Conservation (phyloP, 2,329 filamentous ascomycete species). For the Aspergillus phoenicis region DNA sequence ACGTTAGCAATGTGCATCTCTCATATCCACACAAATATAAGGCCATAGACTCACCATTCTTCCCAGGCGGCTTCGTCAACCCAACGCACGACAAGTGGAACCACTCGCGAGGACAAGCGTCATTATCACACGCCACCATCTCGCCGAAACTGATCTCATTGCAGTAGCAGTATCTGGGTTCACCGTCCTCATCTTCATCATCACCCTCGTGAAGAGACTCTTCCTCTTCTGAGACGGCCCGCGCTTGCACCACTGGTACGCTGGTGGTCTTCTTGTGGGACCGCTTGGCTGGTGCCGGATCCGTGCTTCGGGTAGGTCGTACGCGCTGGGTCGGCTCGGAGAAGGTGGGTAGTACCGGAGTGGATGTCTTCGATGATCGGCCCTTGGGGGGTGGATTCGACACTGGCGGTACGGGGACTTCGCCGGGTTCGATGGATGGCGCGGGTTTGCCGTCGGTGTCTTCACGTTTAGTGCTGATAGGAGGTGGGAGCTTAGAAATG, state of each 20-base stretch:
- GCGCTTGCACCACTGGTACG: slow-evolving; percentile 27
- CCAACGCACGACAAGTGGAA: slow-evolving; percentile 83
- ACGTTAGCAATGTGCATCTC: slow-evolving; percentile 22
- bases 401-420: slow-evolving; percentile 21
- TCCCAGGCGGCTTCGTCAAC: slow-evolving; percentile 74
- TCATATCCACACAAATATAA: background rate
- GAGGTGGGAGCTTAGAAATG: slow-evolving; percentile 20
- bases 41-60: slow-evolving; percentile 63
- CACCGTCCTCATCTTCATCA: slow-evolving; percentile 67
- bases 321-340: slow-evolving; percentile 37
- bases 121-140: slow-evolving; percentile 80
- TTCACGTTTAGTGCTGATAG: slow-evolving; percentile 37
- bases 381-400: slow-evolving; percentile 32
- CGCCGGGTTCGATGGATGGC: slow-evolving; percentile 41
- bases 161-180: slow-evolving; percentile 78
- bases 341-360: slow-evolving; percentile 42
- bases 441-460: slow-evolving; percentile 36
- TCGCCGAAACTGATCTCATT: slow-evolving; percentile 79
- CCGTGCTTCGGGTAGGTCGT: slow-evolving; percentile 40
- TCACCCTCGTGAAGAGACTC: slow-evolving; percentile 54
- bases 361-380: slow-evolving; percentile 45
- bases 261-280: slow-evolving; percentile 38
- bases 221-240: slow-evolving; percentile 42
- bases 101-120: slow-evolving; percentile 75
- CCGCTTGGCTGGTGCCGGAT: slow-evolving; percentile 38